Evolutionary conservation across 192 early-diverging fungal genomes (phyloP).

Genomic region (Coemansia sp.): DNA sequence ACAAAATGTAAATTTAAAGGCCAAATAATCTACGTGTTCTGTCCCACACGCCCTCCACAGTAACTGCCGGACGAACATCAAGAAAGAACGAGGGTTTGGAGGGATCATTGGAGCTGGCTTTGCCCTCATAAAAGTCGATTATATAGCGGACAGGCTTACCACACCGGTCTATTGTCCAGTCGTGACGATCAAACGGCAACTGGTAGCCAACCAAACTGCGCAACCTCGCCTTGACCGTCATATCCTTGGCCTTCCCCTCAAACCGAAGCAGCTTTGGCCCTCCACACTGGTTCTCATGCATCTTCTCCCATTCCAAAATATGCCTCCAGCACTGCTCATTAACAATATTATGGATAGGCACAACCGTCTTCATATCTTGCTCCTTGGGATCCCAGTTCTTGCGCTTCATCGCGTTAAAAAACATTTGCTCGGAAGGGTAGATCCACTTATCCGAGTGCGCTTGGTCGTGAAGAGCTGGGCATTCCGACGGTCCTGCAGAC

Average conservation of each 20-base stretch:
- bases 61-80: slow-evolving; percentile 84
- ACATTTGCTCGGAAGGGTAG: slow-evolving; percentile 94
- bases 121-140: slow-evolving; percentile 89
- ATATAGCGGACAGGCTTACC: slow-evolving; percentile 82
- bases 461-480: slow-evolving; percentile 24
- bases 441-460: slow-evolving; percentile 59
- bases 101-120: slow-evolving; percentile 46
- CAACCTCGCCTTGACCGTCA: slow-evolving; percentile 41
- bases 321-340: slow-evolving; percentile 88
- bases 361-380: slow-evolving; percentile 81
- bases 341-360: slow-evolving; percentile 92
- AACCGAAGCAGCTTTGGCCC: slow-evolving; percentile 45
- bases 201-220: slow-evolving; percentile 57
- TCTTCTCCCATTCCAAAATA: slow-evolving; percentile 80
- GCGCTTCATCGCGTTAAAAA: slow-evolving; percentile 93
- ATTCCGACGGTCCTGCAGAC: slow-evolving; percentile 41
- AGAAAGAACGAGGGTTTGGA: slow-evolving; percentile 68
- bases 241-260: slow-evolving; percentile 40
- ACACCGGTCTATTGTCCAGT: slow-evolving; percentile 93
- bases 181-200: slow-evolving; percentile 88
- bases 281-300: slow-evolving; percentile 23
- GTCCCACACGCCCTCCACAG: slow-evolving; percentile 40
- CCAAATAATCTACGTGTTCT: slow-evolving; percentile 22
- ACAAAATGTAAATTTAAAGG: background rate
- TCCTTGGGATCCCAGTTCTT: slow-evolving; percentile 85